Evolutionary conservation across 495 filamentous ascomycete genomes (phyloP).

Genomic region (Amorphotheca resinae): DNA sequence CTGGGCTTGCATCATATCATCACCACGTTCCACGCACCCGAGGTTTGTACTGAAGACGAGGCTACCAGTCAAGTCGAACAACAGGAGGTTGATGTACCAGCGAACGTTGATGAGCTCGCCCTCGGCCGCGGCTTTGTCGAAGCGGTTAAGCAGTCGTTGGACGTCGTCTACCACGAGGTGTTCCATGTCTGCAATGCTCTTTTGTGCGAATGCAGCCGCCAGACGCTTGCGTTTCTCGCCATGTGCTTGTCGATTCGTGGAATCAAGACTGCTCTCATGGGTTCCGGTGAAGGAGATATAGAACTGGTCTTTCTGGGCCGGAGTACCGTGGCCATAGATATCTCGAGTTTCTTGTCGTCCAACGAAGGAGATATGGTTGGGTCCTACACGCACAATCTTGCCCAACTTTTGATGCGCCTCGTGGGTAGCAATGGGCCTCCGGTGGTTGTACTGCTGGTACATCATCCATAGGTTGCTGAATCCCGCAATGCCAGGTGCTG

Average conservation of each 20-base stretch:
- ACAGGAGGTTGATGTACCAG: conserved; percentile 14
- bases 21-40: conserved; percentile 12
- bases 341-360: conserved; percentile 42
- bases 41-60: conserved; percentile 8
- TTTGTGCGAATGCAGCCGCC: conserved; percentile 12
- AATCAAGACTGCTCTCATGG: too few relatives aligned
- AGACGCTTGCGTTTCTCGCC: too few relatives aligned
- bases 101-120: conserved; percentile 12
- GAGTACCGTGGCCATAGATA: conserved; percentile 49
- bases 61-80: conserved; percentile 12
- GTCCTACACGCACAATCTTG: conserved; percentile 34
- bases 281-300: too few relatives aligned
- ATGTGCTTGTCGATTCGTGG: too few relatives aligned
- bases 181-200: conserved; percentile 7
- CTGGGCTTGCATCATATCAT: conserved; percentile 14
- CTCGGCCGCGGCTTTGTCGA: conserved; percentile 5
- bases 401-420: conserved; percentile 31
- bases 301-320: background rate
- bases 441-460: background rate
- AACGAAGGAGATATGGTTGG: conserved; percentile 46
- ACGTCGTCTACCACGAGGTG: conserved; percentile 2
- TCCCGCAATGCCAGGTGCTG: conserved; percentile 1
- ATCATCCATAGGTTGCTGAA: background rate
- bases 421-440: background rate
- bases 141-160: conserved; percentile 2